Conservation (phyloP, 257 asterid species). For the Rauvolfia tetraphylla region DNA sequence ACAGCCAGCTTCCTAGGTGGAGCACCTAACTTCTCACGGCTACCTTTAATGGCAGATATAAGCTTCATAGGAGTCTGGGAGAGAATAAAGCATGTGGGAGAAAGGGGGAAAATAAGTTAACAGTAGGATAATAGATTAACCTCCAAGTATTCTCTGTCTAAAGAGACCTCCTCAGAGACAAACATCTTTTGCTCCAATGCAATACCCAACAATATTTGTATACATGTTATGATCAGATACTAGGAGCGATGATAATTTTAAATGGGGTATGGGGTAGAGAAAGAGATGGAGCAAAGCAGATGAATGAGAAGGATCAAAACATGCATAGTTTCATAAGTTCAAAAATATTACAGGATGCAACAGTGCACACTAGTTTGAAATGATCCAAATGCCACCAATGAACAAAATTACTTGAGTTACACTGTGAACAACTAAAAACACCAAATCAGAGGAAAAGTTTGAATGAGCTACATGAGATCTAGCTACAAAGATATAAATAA, state of each 20-base stretch:
- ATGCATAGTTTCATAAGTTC: neutral
- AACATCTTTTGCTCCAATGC: constrained; percentile 8
- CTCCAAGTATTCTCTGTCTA: neutral
- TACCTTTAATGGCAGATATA: constrained; percentile 91
- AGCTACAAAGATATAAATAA: neutral
- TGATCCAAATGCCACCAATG: neutral
- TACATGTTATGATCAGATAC: neutral
- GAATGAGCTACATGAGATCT: neutral
- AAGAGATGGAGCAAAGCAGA: neutral
- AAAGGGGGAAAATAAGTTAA: neutral
- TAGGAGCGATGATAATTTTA: neutral
- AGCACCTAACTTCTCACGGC: constrained; percentile 75
- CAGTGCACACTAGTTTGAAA: neutral
- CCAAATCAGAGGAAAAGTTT: neutral
- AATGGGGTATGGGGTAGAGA: neutral
- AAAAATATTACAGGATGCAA: neutral
- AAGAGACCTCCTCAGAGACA: constrained; percentile 15
- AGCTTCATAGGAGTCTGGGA: constrained; percentile 58
- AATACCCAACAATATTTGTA: constrained; percentile 1
- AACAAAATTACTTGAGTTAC: neutral
- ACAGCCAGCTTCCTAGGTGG: constrained; percentile 57
- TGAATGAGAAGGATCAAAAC: neutral
- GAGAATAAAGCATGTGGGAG: constrained; percentile 26
- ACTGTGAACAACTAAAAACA: neutral
- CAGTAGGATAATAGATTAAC: constrained; percentile 12